Conservation (phyloP, 1,139 yeast species). For the Suhomyces maxii region DNA sequence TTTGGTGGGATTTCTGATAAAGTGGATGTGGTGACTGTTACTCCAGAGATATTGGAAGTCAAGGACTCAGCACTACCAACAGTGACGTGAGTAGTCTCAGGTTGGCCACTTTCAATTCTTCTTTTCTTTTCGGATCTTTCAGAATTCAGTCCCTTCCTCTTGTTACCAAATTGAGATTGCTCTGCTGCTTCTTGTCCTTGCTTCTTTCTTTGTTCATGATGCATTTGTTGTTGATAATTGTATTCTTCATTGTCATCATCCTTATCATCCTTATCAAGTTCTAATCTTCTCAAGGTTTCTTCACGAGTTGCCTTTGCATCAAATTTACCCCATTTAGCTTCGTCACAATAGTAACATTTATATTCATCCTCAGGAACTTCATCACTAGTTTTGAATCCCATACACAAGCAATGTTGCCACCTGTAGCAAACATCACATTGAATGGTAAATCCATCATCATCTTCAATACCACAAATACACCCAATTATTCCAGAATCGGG, state of each 20-base stretch:
- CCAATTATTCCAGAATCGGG: slow-evolving; percentile 86
- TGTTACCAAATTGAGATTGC: slow-evolving; percentile 10
- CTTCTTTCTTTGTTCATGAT: slow-evolving; percentile 9
- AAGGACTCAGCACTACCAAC: not conserved
- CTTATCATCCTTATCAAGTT: slow-evolving; percentile 10
- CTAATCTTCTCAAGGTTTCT: slow-evolving; percentile 38
- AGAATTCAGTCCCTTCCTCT: slow-evolving; percentile 32
- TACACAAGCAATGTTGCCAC: slow-evolving; percentile 94
- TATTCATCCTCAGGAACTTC: slow-evolving; percentile 81
- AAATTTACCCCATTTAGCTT: slow-evolving; percentile 51
- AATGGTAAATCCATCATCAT: slow-evolving; percentile 93
- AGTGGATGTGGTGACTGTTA: not conserved
- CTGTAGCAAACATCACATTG: slow-evolving; percentile 90
- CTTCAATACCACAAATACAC: slow-evolving; percentile 84
- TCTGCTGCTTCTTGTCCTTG: slow-evolving; percentile 9
- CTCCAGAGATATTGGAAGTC: not conserved
- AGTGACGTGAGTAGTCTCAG: not conserved
- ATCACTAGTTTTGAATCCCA: slow-evolving; percentile 69
- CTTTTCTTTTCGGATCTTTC: slow-evolving; percentile 28
- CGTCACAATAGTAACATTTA: slow-evolving; percentile 77
- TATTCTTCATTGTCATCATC: slow-evolving; percentile 5
- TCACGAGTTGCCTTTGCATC: slow-evolving; percentile 40
- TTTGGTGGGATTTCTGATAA: slow-evolving; percentile 2
- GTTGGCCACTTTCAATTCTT: slow-evolving; percentile 13
- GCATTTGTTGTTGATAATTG: slow-evolving; percentile 8